Evolutionary conservation across 164 flowering plant genomes (phyloP).

Genomic region (Macadamia integrifolia): DNA sequence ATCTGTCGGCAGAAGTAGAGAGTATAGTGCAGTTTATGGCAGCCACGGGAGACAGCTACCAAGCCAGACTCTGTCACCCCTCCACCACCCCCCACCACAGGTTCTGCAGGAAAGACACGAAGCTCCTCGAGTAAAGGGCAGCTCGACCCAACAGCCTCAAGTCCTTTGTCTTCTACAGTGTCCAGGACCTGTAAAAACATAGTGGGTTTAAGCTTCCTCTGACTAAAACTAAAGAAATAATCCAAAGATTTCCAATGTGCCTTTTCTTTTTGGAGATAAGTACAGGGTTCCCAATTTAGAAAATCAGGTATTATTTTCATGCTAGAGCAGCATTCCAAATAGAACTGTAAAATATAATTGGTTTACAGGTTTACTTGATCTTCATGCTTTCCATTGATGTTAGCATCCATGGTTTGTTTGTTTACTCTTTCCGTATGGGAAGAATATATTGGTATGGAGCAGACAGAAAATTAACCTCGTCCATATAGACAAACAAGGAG

Average conservation of each 20-base stretch:
- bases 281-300: background rate
- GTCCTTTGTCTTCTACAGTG: slow-evolving; percentile 66
- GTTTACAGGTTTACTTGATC: no score
- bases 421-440: no score
- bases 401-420: background rate
- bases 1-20: slow-evolving; percentile 79
- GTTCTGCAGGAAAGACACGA: slow-evolving; percentile 72
- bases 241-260: no score
- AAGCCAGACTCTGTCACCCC: slow-evolving; percentile 71
- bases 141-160: slow-evolving; percentile 58
- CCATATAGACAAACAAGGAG: no score
- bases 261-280: no score
- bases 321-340: background rate
- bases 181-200: slow-evolving; percentile 51
- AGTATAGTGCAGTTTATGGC: slow-evolving; percentile 61
- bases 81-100: slow-evolving; percentile 35
- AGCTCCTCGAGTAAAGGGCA: slow-evolving; percentile 72
- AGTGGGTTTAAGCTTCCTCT: background rate
- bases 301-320: background rate
- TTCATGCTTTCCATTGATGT: no score
- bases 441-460: no score
- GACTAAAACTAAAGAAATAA: no score
- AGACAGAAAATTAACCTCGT: no score
- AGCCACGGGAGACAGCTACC: slow-evolving; percentile 66
- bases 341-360: background rate